Evolutionary conservation across 768 basidiomycete genomes (phyloP).

Genomic region (Trametes maxima): DNA sequence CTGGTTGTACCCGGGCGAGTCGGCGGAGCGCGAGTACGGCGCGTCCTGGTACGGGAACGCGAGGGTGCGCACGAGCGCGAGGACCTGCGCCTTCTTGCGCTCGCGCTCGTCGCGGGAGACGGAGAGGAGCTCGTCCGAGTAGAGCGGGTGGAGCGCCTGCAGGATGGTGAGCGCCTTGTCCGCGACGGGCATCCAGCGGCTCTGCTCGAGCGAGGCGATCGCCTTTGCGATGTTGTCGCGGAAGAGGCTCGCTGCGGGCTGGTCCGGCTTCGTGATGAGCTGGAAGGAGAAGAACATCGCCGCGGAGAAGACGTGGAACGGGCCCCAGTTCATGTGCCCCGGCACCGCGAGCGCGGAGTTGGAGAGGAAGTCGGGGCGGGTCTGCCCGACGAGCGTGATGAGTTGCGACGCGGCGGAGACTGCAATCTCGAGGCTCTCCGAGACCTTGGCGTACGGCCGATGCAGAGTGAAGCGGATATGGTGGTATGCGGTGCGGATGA

Average conservation of each 20-base stretch:
- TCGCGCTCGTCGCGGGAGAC: slow-evolving; percentile 54
- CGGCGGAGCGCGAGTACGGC: slow-evolving; percentile 53
- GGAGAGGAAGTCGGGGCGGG: slow-evolving; percentile 69
- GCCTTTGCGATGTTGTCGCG: slow-evolving; percentile 75
- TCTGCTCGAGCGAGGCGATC: slow-evolving; percentile 64
- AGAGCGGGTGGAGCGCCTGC: slow-evolving; percentile 71
- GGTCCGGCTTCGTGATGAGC: slow-evolving; percentile 77
- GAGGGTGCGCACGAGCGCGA: slow-evolving; percentile 70
- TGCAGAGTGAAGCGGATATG: slow-evolving; percentile 87
- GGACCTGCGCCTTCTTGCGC: slow-evolving; percentile 59
- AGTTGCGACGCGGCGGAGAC: slow-evolving; percentile 77
- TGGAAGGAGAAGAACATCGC: slow-evolving; percentile 94
- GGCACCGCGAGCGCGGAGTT: slow-evolving; percentile 69
- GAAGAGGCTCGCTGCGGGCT: slow-evolving; percentile 76
- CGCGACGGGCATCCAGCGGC: slow-evolving; percentile 64
- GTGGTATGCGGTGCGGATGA: slow-evolving; percentile 74
- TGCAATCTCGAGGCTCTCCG: slow-evolving; percentile 65
- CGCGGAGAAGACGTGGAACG: slow-evolving; percentile 83
- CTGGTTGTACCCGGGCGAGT: slow-evolving; percentile 43
- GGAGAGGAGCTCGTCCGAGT: slow-evolving; percentile 60
- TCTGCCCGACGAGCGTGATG: slow-evolving; percentile 75
- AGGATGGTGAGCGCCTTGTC: slow-evolving; percentile 78
- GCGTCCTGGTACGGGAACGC: slow-evolving; percentile 83
- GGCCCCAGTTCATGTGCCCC: slow-evolving; percentile 83
- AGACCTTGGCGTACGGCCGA: slow-evolving; percentile 62